These are phyloP conservation scores for Pholiota molesta DNA, from an alignment of 768 basidiomycete genomes.

Conservation along the genomic window DNA sequence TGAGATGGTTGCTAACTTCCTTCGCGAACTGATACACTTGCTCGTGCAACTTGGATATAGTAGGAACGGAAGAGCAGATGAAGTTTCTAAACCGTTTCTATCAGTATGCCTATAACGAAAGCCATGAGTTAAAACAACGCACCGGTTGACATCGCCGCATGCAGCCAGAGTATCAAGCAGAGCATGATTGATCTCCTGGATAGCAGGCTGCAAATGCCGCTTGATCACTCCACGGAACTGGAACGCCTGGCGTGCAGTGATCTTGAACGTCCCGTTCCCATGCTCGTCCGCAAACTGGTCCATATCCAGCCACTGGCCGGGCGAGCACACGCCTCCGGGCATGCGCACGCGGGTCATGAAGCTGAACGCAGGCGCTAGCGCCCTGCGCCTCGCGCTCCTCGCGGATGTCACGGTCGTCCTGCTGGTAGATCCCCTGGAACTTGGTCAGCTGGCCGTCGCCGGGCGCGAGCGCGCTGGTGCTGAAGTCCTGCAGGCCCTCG, in stretches of 20 bases:
- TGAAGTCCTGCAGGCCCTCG: slow-evolving; percentile 85
- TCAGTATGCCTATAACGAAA: not conserved
- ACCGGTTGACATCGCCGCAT: slow-evolving; percentile 98
- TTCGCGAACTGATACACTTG: slow-evolving; percentile 86
- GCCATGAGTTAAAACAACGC: slow-evolving; percentile 17
- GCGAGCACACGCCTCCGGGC: slow-evolving; percentile 93
- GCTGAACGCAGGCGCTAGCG: slow-evolving; percentile 90
- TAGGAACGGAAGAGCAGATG: slow-evolving; percentile 92
- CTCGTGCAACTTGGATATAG: slow-evolving; percentile 82
- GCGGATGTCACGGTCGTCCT: slow-evolving; percentile 98
- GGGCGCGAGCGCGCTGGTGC: slow-evolving; percentile 88
- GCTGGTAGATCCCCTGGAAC: slow-evolving; percentile 96
- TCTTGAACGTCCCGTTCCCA: slow-evolving; percentile 92
- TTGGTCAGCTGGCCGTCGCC: slow-evolving; percentile 95
- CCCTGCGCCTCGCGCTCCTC: slow-evolving; percentile 94
- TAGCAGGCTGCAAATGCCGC: slow-evolving; percentile 91
- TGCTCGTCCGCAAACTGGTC: slow-evolving; percentile 96
- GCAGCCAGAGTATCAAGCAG: slow-evolving; percentile 95
- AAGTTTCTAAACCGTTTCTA: slow-evolving; percentile 66
- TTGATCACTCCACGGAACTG: slow-evolving; percentile 99
- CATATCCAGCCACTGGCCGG: slow-evolving; percentile 93
- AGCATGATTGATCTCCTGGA: slow-evolving; percentile 92
- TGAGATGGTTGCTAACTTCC: slow-evolving; percentile 79
- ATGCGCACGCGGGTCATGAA: slow-evolving; percentile 99
- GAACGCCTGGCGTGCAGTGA: slow-evolving; percentile 97